Base-by-base conservation (phyloP, 2,329 filamentous ascomycete genomes). In the Talaromyces sp. region DNA sequence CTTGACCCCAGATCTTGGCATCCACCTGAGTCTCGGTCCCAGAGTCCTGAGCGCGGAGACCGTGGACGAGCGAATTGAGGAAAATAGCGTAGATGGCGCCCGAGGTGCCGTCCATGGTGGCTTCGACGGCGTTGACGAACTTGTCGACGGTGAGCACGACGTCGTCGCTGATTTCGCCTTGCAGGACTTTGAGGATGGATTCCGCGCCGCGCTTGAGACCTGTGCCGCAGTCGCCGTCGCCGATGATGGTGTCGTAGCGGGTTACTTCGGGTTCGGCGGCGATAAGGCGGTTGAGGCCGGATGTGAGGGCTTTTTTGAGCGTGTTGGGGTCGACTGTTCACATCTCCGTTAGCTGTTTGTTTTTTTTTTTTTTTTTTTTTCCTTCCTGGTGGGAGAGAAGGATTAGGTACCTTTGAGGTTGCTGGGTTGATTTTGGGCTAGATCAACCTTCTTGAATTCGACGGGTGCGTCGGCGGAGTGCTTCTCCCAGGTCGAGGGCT, bases 191-290 rank as follows among this genome's bases (percentile, higher is more conserved):
- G 23, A 83, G 74, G 28, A 84, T 75, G 37, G 79, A 80, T 82
- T 96, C 88, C n/a, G 92, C 92, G 56, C 92, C 92, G 65, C 92
- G 87, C 79, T 91, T 92, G 65, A 96, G 80, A 5, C 91, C 91
- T 63, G 92, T 90, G 9, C 92, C 92, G 71, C 92, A 96, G 76
- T 96, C 92, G 54, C 92, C 92, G 72, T 96, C 92, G 46, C 92
- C 92, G 25, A 96, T 91, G 12, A 95, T 86, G 0, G 91, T 96
- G 71, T 90, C 88, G 71, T 83, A 90, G 61, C 79, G 83, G 11
- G 88, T 90, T 61, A 90, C 80, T 46, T 87, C 82, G 8, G 86
- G 82, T 70, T 91, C 88, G 2, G 85, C 86, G 3, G 75, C 79
- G 67, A 90, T 88, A 35, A 90, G 72, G 61, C 80, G 79, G 44